Base-by-base conservation (phyloP, 2,329 filamentous ascomycete species). In the Colletotrichum simmondsii region DNA sequence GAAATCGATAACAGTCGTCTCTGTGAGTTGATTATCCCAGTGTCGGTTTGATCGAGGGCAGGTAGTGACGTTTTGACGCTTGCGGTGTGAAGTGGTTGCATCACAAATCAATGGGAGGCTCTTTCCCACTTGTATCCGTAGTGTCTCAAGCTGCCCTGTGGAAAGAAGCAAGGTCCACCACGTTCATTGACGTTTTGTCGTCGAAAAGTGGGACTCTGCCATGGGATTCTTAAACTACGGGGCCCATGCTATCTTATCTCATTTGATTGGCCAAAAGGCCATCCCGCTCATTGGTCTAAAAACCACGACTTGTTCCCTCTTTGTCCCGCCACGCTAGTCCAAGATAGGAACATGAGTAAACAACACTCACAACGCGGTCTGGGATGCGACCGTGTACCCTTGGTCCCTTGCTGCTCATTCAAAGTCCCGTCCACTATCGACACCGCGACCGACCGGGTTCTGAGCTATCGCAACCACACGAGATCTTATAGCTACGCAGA, bases 261-360 rank as follows among this genome's bases (percentile, higher is more conserved):
- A 22, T n/a, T 28, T 65, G 14, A 70, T 70, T 35, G 32, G 32
- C 4, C 11, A 12, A 11, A 12, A 5, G 10, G 4, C 0, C 32
- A 12, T 35, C 32, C 32, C 32, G 32, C 32, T 35, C 32, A 35
- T 35, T 35, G 32, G 32, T 35, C 32, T 35, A 35, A 35, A 58
- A 54, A 37, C 14, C 16, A 8, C 4, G 37, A n/a, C 26, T 53
- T 67, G 35, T 32, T 59, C 53, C 30, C 35, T 68, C 75, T 30
- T 32, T 37, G 30, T 16, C 57, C 63, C 56, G 61, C 64, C 28
- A 26, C n/a, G 75, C 82, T 83, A 84, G 76, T 73, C 82, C 78
- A 28, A 75, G 82, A 80, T 46, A 71, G 78, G 80, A 76, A 74
- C 77, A 32, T 73, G 81, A 85, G 84, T 86, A 86, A 86, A 85